A percentile compares a stretch with the other conserved stretches of the same genome.
phyloP scores from a whole-genome alignment of 106 monocot species.

The Allium sativum region DNA sequence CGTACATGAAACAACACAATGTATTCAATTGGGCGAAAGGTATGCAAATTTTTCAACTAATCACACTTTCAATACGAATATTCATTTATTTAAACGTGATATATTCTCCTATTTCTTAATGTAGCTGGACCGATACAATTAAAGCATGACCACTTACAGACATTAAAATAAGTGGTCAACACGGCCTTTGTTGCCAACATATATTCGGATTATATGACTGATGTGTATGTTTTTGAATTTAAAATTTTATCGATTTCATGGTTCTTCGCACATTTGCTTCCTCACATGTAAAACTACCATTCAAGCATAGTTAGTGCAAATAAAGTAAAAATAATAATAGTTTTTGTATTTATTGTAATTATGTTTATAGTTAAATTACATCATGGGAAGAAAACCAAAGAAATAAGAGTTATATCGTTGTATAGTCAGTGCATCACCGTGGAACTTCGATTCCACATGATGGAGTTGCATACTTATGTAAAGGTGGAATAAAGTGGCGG shows the following conservation, averaged over 20 bases:
- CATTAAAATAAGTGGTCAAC: conserved; percentile 43
- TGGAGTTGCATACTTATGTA: conserved; percentile 55
- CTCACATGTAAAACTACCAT: conserved; percentile 35
- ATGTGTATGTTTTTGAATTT: conserved; percentile 39
- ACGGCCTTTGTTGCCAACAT: conserved; percentile 47
- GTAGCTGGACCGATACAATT: conserved; percentile 56
- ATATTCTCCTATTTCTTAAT: neutral
- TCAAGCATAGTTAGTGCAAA: too few relatives aligned
- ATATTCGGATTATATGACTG: conserved; percentile 70
- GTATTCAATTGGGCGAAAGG: conserved; percentile 38
- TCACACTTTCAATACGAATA: neutral
- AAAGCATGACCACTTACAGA: conserved; percentile 55
- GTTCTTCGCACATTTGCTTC: conserved; percentile 49
- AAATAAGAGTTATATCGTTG: conserved; percentile 86
- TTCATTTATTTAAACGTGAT: neutral
- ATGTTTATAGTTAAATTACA: conserved; percentile 42
- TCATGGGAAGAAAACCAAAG: conserved; percentile 45
- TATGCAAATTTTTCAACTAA: neutral
- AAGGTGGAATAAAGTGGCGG: too few relatives aligned
- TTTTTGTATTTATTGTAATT: too few relatives aligned
- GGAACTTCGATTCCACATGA: conserved; percentile 65
- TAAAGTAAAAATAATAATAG: neutral
- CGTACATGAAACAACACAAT: conserved; percentile 21
- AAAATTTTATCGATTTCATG: conserved; percentile 35
- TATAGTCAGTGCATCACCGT: conserved; percentile 59